Conservation (phyloP, 805 yeast genomes). For the Kodamaea kaohsiungensis region DNA sequence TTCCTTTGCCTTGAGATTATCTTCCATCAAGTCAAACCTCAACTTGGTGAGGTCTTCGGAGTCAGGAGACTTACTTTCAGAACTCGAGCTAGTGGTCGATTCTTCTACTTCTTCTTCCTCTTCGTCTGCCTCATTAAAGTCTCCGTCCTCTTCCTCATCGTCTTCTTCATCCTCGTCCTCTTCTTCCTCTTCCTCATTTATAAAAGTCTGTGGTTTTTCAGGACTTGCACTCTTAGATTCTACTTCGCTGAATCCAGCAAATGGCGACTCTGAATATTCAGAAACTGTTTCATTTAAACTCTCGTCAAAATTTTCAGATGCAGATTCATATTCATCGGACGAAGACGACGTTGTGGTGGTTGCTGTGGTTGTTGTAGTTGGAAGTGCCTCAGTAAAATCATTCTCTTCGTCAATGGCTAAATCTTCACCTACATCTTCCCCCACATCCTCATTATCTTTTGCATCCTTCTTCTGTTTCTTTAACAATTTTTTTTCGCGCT, state of each 20-base stretch:
- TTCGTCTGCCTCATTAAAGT: conserved; percentile 24
- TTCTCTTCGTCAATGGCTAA: conserved; percentile 10
- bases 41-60: conserved; percentile 14
- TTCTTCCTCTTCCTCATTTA: conserved; percentile 4
- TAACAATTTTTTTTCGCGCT: conserved; percentile 41
- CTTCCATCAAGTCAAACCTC: conserved; percentile 16
- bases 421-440: conserved; percentile 15
- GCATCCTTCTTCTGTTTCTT: conserved; percentile 24
- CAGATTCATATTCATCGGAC: conserved; percentile 31
- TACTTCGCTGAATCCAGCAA: conserved; percentile 13
- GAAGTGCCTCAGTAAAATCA: neutral
- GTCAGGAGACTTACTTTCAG: neutral
- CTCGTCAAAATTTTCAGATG: conserved; percentile 29
- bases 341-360: conserved; percentile 15
- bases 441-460: conserved; percentile 24
- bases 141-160: conserved; percentile 12
- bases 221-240: conserved; percentile 6
- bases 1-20: neutral
- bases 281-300: neutral
- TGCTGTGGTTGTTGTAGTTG: conserved; percentile 10
- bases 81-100: neutral
- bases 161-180: conserved; percentile 8
- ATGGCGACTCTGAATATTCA: conserved; percentile 11
- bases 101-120: conserved; percentile 20
- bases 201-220: neutral